Conservation (phyloP, 371 early-diverging fungal species). For the Coemansia sp. region DNA sequence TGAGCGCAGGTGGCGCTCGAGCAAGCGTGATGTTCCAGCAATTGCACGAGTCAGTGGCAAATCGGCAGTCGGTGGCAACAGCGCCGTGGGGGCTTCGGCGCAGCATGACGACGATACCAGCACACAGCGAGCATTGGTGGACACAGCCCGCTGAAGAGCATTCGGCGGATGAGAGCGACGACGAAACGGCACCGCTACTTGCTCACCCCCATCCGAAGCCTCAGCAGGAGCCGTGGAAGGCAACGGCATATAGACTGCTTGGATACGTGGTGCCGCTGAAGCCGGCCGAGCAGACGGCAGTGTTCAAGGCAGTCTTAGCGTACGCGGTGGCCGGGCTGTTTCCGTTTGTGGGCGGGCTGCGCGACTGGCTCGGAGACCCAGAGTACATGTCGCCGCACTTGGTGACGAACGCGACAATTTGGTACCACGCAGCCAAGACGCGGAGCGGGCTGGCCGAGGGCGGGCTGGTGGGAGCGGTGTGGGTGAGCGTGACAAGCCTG, state of each 20-base stretch:
- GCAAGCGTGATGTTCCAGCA: conserved; percentile 40
- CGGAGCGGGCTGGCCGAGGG: conserved; percentile 48
- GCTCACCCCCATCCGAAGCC: neutral
- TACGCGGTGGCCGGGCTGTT: conserved; percentile 45
- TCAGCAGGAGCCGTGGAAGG: neutral
- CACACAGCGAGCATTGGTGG: conserved; percentile 1
- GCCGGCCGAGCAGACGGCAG: conserved; percentile 10
- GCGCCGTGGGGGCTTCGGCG: conserved; percentile 9
- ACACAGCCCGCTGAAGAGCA: neutral
- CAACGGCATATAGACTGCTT: neutral
- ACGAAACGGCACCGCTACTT: neutral
- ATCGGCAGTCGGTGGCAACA: neutral
- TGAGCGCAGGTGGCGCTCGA: conserved; percentile 17
- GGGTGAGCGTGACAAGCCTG: conserved; percentile 30
- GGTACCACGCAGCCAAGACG: conserved; percentile 46
- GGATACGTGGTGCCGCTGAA: conserved; percentile 10
- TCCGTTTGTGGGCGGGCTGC: conserved; percentile 36
- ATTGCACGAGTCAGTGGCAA: conserved; percentile 20
- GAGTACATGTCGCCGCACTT: conserved; percentile 51
- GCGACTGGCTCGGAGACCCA: conserved; percentile 46
- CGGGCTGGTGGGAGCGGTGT: conserved; percentile 37
- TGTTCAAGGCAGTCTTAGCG: conserved; percentile 46
- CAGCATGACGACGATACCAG: conserved; percentile 6
- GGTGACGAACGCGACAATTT: conserved; percentile 51
- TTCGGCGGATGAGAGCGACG: neutral